Evolutionary conservation across 495 filamentous ascomycete species (phyloP), one percentile per base, ranked within the genome.

Genomic region (Astrothelium macrocarpum): DNA sequence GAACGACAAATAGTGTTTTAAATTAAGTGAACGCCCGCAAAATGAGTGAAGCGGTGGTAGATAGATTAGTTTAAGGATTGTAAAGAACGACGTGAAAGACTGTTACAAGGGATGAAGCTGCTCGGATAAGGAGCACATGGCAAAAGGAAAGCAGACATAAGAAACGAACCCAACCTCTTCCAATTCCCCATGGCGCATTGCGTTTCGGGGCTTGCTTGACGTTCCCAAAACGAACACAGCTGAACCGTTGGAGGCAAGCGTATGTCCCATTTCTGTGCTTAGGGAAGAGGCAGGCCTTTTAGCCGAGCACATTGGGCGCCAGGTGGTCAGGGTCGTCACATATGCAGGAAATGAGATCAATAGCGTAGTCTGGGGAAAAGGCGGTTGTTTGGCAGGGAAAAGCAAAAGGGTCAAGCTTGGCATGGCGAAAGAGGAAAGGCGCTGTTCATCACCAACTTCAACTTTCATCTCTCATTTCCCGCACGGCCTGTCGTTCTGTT

Each of bases 41-140:
- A 95, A 95, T 71, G 90, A 95, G 87, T 93, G 90, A 92, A 93
- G 90, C 90, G 89, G 90, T 91, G 74, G 82, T 86, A 78, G 71
- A 78, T 78, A 78, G 63, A 49, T 49, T 49, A 49, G n/a, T 18
- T 49, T 49, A 49, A 12, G 0, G 45, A 12, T 12, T 49, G n/a
- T 49, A 71, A 73, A 64, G 71, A 73, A 66, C 66, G 71, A 71
- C 70, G 46, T 16, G 31, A 59, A 16, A 7, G 36, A 39, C 16
- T 39, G 7, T 39, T 12, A 49, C 45, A 20, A 20, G 10, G 5
- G 45, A 49, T 20, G 45, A 49, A 20, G 45, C 1, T 49, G 45
- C 36, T 42, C 14, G 45, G 23, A 18, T 18, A n/a, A 49, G 45
- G 23, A 5, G 23, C 11, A 49, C 14, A 5, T 16, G 5, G 23